Evolutionary conservation across 2,329 filamentous ascomycete genomes (phyloP), one percentile per base, ranked within the genome.

Genomic region (Cordyceps pruinosa): DNA sequence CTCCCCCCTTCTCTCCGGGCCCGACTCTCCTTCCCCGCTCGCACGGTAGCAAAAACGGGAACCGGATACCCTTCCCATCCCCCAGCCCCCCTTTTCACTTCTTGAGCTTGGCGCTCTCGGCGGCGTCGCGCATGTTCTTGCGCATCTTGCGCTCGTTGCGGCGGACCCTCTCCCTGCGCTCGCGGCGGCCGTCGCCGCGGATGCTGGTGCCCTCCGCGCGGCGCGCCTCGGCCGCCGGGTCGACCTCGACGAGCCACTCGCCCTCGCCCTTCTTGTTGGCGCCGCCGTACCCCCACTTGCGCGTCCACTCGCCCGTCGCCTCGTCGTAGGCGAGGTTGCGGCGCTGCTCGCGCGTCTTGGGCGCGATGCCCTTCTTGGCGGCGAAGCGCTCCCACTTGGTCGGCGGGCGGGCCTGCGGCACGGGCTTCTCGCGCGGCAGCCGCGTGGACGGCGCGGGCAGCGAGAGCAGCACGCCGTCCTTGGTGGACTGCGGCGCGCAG

Each of bases 341-440:
- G 61, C 85, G 81, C 72, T 86, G 80, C 69, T 94, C 90, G 63
- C 88, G 84, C 63, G 84, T 88, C 82, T 92, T 96, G 73, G 86
- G 85, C 77, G 88, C 89, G 75, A 99, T 97, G 57, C 94, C 94
- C 81, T 97, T 96, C 84, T 96, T 96, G 72, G 86, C 88, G 46
- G 94, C 94, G 76, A 99, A 99, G 68, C 87, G 84, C 77, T 96
- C 87, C 94, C 94, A 99, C 72, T 91, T 96, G 59, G 93, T 97
- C 64, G 87, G 87, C 58, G 86, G 78, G 76, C 92, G 94, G 64
- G 85, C 82, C 57, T 84, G 81, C 1, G 94, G 94, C 9, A 97
- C 78, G 10, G 90, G 90, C 75, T 99, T 97, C 76, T 97, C 92
- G 65, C 94, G 88, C 25, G 94, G 94, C 4, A 97, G 79, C 1